phyloP scores from a whole-genome alignment of 805 yeast genomes.

The Candida alai region DNA sequence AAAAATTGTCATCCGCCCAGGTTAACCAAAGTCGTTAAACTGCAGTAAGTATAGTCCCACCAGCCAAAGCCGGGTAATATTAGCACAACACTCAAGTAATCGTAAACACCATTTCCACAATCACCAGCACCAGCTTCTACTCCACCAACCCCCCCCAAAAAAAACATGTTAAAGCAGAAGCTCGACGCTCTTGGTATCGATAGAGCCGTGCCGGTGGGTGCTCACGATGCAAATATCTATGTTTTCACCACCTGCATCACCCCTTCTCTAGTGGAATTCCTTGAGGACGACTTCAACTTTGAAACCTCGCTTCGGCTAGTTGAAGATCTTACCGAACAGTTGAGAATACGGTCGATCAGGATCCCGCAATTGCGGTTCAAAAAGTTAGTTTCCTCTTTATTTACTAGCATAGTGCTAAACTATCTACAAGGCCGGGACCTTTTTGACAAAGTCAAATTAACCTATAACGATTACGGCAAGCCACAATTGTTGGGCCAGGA shows the following conservation, averaged over 20 bases:
- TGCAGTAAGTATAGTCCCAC: too few relatives aligned
- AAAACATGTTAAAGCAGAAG: neutral
- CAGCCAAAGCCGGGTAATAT: too few relatives aligned
- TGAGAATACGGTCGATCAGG: conserved; percentile 37
- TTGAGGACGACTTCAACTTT: conserved; percentile 39
- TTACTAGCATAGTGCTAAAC: conserved; percentile 43
- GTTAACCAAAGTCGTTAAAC: too few relatives aligned
- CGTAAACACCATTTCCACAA: too few relatives aligned
- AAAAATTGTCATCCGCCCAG: too few relatives aligned
- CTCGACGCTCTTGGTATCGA: conserved; percentile 1
- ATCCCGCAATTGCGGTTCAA: conserved; percentile 28
- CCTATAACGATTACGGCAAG: conserved; percentile 49
- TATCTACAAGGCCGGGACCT: conserved; percentile 7
- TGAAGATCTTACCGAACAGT: conserved; percentile 38
- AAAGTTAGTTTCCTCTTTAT: conserved; percentile 42
- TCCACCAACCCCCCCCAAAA: too few relatives aligned
- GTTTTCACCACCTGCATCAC: conserved; percentile 15
- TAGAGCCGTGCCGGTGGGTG: neutral
- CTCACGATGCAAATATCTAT: conserved; percentile 1
- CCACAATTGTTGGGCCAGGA: conserved; percentile 35
- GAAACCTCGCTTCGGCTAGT: conserved; percentile 48
- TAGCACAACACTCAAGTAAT: too few relatives aligned
- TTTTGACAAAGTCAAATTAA: conserved; percentile 23
- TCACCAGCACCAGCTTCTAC: too few relatives aligned
- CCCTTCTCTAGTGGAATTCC: conserved; percentile 11